Base-by-base conservation (phyloP, 192 early-diverging fungal genomes). In the Geranomyces variabilis region DNA sequence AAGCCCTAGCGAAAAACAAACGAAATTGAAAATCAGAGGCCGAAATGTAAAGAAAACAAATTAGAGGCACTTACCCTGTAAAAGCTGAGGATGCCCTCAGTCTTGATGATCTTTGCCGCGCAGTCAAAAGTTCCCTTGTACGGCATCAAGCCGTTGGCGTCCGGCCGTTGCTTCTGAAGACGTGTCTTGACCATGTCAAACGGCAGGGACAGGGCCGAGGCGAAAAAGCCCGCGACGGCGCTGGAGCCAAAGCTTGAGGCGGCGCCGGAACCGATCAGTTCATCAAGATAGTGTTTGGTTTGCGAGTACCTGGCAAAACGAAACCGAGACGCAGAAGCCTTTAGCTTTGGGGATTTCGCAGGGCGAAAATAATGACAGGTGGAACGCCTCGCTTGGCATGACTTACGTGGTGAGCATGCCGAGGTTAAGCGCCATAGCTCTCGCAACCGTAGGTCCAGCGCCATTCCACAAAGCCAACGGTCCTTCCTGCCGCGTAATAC, bases 101-200 rank as follows among this genome's bases (percentile, higher is more conserved):
- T 77, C 67, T 63, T 49, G 21, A 79, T 22, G 15, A 85, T 79
- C 62, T 86, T 78, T 28, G 78, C 15, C 2, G 81, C 81, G 62
- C 84, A 86, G 62, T 86, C 83, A 19, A 86, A 19, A 28, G 77
- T 63, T 21, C 84, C 84, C 46, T 67, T 77, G 76, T 85, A 85
- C 44, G 75, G 72, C 58, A 80, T 21, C 62, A 49, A 13, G 49
- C 84, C 83, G 10, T 48, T 66, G 0, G 70, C 29, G 55, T 83
- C 83, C 12, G 81, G 80, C 34, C 57, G 60, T 71, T 84, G 81
- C 71, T 86, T 86, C 60, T 86, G 84, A 53, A 86, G 47, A 0
- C 83, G 72, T 0, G 84, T 86, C 68, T 86, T 86, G 76, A 86
- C 66, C 62, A 86, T 86, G 66, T 86, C 84, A 59, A 86, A 86